These are phyloP conservation scores for Alternaria alternata DNA, from an alignment of 2,329 filamentous ascomycete species.

Conservation along the genomic window DNA sequence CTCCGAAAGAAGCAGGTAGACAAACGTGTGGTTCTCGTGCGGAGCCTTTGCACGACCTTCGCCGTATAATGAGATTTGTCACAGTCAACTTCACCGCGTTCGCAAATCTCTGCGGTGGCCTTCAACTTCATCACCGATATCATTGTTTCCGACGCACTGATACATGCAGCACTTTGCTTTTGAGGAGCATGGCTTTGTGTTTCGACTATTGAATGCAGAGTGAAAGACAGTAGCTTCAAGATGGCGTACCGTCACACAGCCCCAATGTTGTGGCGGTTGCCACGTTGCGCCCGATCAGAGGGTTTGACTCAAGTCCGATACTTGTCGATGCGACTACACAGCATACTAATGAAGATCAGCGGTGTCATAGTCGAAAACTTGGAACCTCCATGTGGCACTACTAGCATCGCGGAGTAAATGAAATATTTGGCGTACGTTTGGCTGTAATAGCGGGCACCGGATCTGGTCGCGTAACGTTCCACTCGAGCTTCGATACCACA, in stretches of 20 bases:
- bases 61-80: background rate
- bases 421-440: background rate
- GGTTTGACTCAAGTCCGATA: background rate
- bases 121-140: background rate
- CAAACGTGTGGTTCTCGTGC: background rate
- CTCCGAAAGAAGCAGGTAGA: slow-evolving; percentile 1
- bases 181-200: background rate
- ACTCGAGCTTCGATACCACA: background rate
- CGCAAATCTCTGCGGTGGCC: background rate
- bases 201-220: background rate
- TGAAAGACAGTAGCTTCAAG: background rate
- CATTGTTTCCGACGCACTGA: background rate
- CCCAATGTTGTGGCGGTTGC: slow-evolving; percentile 18
- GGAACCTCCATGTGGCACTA: background rate
- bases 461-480: slow-evolving; percentile 11
- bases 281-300: slow-evolving; percentile 24
- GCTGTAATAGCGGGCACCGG: background rate
- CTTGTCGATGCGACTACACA: background rate
- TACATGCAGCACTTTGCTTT: background rate
- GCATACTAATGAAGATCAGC: background rate
- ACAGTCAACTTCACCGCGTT: background rate
- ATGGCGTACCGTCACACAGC: slow-evolving; percentile 15
- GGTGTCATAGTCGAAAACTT: background rate
- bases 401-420: background rate
- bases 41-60: background rate